Percentiles rank a stretch among this genome's conserved stretches.
Conservation (phyloP, 106 monocot genomes). For the Iris macrosiphon region DNA sequence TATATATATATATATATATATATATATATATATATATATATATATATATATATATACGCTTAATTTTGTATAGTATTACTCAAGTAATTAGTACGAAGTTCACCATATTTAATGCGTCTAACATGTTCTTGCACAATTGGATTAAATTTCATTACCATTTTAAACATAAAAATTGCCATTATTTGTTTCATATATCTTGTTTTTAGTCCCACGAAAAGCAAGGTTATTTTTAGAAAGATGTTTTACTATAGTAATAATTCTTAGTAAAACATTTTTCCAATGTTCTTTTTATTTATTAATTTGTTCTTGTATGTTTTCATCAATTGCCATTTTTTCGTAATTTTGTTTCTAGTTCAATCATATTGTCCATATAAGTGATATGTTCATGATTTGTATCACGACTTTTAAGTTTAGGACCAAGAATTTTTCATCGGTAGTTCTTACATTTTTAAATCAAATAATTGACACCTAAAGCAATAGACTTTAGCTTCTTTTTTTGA, state of each 20-base stretch:
- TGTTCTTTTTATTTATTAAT: not conserved
- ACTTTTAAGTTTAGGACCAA: not conserved
- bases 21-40: no score
- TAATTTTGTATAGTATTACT: not conserved
- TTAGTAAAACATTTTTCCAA: not conserved
- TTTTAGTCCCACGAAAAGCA: no score
- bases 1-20: no score
- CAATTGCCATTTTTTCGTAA: not conserved
- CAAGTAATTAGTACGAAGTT: not conserved
- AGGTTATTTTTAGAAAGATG: not conserved
- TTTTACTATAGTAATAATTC: not conserved
- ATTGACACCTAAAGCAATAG: no score
- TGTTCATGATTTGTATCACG: not conserved
- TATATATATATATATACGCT: no score
- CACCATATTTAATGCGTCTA: not conserved
- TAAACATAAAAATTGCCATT: not conserved
- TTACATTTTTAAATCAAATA: no score
- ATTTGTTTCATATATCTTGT: not conserved
- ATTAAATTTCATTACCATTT: not conserved
- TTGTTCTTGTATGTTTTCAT: not conserved
- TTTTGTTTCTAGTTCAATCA: not conserved
- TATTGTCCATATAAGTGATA: not conserved
- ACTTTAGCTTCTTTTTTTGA: no score
- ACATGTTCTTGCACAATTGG: not conserved
- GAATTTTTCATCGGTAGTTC: not conserved